Percentiles rank a stretch among this genome's conserved stretches.
Evolutionary conservation across 2,329 filamentous ascomycete genomes (phyloP).

Genomic region (Fusarium albidum): DNA sequence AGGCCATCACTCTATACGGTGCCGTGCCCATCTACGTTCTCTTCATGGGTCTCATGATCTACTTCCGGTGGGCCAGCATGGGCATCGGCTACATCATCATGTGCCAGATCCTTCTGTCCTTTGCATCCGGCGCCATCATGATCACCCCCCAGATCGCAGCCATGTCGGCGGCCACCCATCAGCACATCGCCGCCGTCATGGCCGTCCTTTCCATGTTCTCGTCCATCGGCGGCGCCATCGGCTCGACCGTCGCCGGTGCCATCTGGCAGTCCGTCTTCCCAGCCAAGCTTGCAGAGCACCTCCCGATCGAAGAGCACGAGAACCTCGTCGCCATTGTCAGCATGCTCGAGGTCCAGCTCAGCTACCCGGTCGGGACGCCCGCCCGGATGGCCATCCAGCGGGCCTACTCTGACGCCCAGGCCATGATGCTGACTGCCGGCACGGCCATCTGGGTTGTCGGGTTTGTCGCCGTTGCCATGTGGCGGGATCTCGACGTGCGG

Average conservation of each 20-base stretch:
- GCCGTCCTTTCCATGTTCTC: slow-evolving; percentile 7
- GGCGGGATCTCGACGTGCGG: slow-evolving; percentile 23
- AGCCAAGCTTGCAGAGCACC: slow-evolving; percentile 44
- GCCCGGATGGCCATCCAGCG: slow-evolving; percentile 23
- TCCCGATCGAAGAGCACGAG: slow-evolving; percentile 45
- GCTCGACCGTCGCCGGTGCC: slow-evolving; percentile 21
- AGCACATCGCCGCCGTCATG: slow-evolving; percentile 1
- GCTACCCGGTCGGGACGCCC: slow-evolving; percentile 17
- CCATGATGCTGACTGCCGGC: slow-evolving; percentile 14
- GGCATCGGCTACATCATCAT: slow-evolving; percentile 8
- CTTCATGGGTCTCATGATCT: slow-evolving; percentile 7
- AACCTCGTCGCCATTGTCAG: slow-evolving; percentile 52
- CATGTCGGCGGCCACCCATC: slow-evolving; percentile 16
- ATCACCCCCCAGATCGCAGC: slow-evolving; percentile 4
- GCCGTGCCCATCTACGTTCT: slow-evolving; percentile 20
- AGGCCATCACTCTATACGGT: slow-evolving; percentile 16
- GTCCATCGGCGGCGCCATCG: slow-evolving; percentile 5
- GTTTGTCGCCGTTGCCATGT: slow-evolving; percentile 8
- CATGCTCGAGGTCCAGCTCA: slow-evolving; percentile 13
- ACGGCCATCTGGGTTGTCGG: slow-evolving; percentile 18
- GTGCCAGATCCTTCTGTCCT: slow-evolving; percentile 14
- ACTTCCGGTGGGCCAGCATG: slow-evolving; percentile 3
- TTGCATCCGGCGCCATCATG: slow-evolving; percentile 7
- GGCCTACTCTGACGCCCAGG: slow-evolving; percentile 26
- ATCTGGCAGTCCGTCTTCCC: slow-evolving; percentile 47